Evolutionary conservation across 2,329 filamentous ascomycete species (phyloP).

Genomic region (Aspergillus sp.): DNA sequence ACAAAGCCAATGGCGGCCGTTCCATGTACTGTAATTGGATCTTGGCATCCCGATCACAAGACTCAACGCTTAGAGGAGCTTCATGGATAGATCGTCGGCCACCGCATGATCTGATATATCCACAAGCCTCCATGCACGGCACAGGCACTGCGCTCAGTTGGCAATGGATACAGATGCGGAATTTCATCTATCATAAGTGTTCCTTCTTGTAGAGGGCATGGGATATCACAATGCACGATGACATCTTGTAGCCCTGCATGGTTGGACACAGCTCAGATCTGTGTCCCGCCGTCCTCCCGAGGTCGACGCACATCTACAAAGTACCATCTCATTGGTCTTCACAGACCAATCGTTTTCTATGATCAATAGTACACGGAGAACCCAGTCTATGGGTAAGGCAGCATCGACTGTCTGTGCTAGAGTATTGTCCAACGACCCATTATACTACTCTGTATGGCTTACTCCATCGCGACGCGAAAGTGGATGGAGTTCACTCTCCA

Average conservation of each 20-base stretch:
- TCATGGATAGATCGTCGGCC: neutral
- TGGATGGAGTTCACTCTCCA: neutral
- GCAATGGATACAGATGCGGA: neutral
- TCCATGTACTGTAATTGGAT: conserved; percentile 8
- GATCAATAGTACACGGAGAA: neutral
- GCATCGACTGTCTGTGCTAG: no score
- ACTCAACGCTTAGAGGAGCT: neutral
- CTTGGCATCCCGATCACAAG: conserved; percentile 14
- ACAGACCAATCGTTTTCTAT: no score
- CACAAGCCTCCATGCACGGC: neutral
- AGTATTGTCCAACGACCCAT: no score
- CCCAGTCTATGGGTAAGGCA: neutral
- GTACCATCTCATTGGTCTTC: no score
- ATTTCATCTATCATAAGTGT: neutral
- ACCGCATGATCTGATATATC: neutral
- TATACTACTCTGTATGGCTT: neutral
- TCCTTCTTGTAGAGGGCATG: neutral
- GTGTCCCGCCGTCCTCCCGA: no score
- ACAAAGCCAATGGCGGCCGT: conserved; percentile 4
- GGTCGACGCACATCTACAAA: no score
- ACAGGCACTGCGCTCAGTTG: neutral
- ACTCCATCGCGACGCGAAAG: neutral
- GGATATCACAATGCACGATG: neutral
- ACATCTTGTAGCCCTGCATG: neutral
- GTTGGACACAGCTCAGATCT: neutral